Conservation (phyloP, 768 basidiomycete genomes). For the Pulveroboletus sp. region DNA sequence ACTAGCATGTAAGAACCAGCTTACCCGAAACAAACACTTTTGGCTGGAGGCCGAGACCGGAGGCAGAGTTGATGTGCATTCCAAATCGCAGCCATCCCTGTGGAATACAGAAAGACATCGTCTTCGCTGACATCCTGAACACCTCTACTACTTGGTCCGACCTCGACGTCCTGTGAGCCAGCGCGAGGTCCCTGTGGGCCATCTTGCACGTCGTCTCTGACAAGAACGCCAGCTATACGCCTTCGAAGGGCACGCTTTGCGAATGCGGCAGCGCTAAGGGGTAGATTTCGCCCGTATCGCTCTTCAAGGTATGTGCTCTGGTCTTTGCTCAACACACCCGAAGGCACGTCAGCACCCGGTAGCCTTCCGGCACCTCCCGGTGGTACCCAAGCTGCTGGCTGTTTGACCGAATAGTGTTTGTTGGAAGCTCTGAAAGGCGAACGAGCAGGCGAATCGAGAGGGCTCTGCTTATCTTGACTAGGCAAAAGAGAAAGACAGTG, state of each 20-base stretch:
- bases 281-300: slow-evolving; percentile 90
- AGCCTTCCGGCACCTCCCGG: slow-evolving; percentile 1
- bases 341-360: slow-evolving; percentile 5
- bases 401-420: slow-evolving; percentile 52
- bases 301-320: slow-evolving; percentile 84
- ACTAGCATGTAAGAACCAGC: slow-evolving; percentile 20
- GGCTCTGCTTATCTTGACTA: slow-evolving; percentile 31
- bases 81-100: slow-evolving; percentile 96
- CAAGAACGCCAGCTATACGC: slow-evolving; percentile 82
- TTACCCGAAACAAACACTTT: slow-evolving; percentile 94
- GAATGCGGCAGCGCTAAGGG: slow-evolving; percentile 63
- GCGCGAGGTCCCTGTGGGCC: slow-evolving; percentile 37
- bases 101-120: slow-evolving; percentile 85
- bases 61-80: slow-evolving; percentile 75
- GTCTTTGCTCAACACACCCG: slow-evolving; percentile 58
- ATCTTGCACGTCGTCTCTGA: slow-evolving; percentile 49
- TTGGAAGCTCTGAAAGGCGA: slow-evolving; percentile 46
- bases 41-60: slow-evolving; percentile 50
- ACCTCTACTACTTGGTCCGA: slow-evolving; percentile 68
- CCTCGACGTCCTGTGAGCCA: slow-evolving; percentile 42
- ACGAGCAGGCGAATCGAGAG: slow-evolving; percentile 22
- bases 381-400: slow-evolving; percentile 7
- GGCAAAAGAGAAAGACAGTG: slow-evolving; percentile 73
- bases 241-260: slow-evolving; percentile 88
- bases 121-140: slow-evolving; percentile 70